Base-by-base conservation (phyloP, 2,329 filamentous ascomycete genomes). In the Pseudopithomyces maydicus region DNA sequence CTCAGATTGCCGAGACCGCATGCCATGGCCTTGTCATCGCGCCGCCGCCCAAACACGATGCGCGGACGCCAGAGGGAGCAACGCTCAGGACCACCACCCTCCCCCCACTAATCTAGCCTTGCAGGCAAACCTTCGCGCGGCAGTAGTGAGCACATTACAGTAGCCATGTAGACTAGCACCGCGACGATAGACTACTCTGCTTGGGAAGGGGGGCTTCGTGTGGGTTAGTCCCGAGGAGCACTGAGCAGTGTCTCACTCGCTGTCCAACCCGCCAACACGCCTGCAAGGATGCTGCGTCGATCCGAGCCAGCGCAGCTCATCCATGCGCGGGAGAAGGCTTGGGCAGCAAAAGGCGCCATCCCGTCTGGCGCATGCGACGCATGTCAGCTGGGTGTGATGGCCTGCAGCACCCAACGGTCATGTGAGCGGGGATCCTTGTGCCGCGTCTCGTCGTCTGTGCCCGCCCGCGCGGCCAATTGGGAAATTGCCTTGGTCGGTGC, bases 401-500 rank as follows among this genome's bases (percentile, higher is more conserved):
- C 60, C 41, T 66, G 64, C 64, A 63, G 59, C 43, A 10, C 19
- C 17, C 41, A 29, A 20, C 52, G 32, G 56, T 66, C 64, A 66
- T 62, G 64, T 66, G 64, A 66, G 59, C 57, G 58, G 57, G 38
- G 17, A 19, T 15, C 38, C 43, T 55, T 32, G 15, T 6, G 3
- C 29, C 23, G 6, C n/a, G 14, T 7, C 51, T 35, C 17, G 15
- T n/a, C 50, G 44, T 35, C 15, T 12, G 26, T 26, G 35, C 38
- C 14, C 38, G 15, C 38, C 14, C 14, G 38, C 5, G 38, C 14
- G 8, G 38, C 38, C 38, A 17, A 10, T 10, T 2, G 5, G 15
- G 38, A 20, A 41, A 17, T 17, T 17, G 35, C 35, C n/a, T n/a
- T 3, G 35, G 6, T 38, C 12, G 35, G 5, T 38, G 12, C 35